phyloP scores from a whole-genome alignment of 2,329 filamentous ascomycete species.

The Ascochyta rabiei region DNA sequence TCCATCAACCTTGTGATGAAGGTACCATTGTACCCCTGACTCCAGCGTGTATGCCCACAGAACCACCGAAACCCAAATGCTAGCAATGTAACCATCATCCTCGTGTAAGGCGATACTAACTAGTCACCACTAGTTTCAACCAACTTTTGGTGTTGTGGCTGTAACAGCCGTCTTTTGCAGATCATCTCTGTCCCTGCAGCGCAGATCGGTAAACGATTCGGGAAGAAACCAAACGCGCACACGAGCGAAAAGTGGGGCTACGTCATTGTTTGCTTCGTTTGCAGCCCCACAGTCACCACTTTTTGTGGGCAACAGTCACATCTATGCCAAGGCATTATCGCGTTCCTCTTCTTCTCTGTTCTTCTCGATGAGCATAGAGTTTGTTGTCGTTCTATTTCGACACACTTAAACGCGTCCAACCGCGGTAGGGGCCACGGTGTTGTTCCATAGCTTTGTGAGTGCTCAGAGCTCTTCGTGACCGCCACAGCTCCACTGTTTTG shows the following conservation, averaged over 20 bases:
- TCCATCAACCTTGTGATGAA: not conserved
- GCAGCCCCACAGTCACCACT: slow-evolving; percentile 1
- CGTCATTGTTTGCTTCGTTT: slow-evolving; percentile 10
- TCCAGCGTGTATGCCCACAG: no score
- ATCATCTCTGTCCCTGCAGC: slow-evolving; percentile 14
- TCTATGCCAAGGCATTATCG: no score
- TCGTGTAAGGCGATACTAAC: not conserved
- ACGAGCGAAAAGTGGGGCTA: not conserved
- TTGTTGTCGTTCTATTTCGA: not conserved
- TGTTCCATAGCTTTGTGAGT: slow-evolving; percentile 3
- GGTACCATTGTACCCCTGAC: not conserved
- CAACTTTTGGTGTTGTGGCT: slow-evolving; percentile 5
- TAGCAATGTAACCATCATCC: slow-evolving; percentile 7
- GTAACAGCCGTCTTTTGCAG: not conserved
- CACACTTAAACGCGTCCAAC: not conserved
- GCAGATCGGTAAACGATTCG: slow-evolving; percentile 1
- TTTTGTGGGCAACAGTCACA: not conserved
- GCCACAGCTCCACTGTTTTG: not conserved
- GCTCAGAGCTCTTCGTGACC: not conserved
- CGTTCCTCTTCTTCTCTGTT: not conserved
- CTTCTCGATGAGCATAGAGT: not conserved
- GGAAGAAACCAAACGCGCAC: not conserved
- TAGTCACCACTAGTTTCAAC: not conserved
- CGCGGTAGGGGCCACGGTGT: slow-evolving; percentile 7
- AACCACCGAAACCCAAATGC: not conserved